A percentile compares a stretch with the other conserved stretches of the same genome.
Evolutionary conservation across 1,284 basidiomycete species (phyloP).

Genomic region (Earliella scabrosa): DNA sequence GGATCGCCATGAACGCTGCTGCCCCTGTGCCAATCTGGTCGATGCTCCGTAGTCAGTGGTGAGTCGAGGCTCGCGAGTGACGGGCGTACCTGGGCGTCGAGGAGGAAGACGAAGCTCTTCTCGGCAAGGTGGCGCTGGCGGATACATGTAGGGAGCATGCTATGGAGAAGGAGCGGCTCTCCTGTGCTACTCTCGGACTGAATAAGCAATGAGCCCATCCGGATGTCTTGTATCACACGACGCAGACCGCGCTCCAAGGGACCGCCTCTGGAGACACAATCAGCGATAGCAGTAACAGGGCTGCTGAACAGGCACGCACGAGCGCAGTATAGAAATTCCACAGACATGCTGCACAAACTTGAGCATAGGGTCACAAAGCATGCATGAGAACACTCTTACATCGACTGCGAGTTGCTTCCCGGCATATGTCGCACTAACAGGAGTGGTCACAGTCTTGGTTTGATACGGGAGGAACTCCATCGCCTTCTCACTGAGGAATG

Average conservation of each 20-base stretch:
- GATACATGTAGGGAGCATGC: slow-evolving; percentile 76
- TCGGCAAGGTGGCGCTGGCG: slow-evolving; percentile 67
- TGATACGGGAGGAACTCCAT: slow-evolving; percentile 81
- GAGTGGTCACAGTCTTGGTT: slow-evolving; percentile 70
- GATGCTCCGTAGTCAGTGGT: not conserved
- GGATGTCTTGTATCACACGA: slow-evolving; percentile 86
- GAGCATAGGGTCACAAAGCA: not conserved
- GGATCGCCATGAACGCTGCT: slow-evolving; percentile 94
- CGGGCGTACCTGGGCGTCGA: slow-evolving; percentile 84
- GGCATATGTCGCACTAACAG: slow-evolving; percentile 54
- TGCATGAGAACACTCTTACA: slow-evolving; percentile 35
- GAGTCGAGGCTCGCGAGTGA: not conserved
- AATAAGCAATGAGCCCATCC: slow-evolving; percentile 89
- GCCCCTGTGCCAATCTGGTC: slow-evolving; percentile 91
- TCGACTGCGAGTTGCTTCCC: slow-evolving; percentile 71
- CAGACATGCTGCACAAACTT: slow-evolving; percentile 63
- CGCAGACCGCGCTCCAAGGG: slow-evolving; percentile 91
- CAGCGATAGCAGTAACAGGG: slow-evolving; percentile 1
- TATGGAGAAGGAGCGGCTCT: slow-evolving; percentile 88
- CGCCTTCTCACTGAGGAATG: slow-evolving; percentile 85
- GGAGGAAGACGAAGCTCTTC: slow-evolving; percentile 84
- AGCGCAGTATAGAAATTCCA: slow-evolving; percentile 85
- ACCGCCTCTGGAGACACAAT: slow-evolving; percentile 63
- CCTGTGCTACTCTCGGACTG: slow-evolving; percentile 86
- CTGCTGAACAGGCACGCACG: slow-evolving; percentile 50